Evolutionary conservation across 257 asterid genomes (phyloP).

Genomic region (Solanum piurae): DNA sequence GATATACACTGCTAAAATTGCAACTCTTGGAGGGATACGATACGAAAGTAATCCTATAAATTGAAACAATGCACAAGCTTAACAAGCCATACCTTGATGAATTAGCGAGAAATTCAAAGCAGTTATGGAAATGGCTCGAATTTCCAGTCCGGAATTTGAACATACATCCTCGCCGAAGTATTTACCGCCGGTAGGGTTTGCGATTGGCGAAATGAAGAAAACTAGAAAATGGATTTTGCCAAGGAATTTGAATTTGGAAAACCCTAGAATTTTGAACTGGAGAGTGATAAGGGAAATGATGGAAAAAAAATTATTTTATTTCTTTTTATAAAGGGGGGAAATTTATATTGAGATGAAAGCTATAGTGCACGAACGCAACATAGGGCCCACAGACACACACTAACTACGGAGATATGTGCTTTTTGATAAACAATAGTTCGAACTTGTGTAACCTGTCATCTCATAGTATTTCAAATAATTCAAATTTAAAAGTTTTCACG

Average conservation of each 20-base stretch:
- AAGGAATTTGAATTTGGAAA: not conserved
- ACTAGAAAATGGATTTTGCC: not conserved
- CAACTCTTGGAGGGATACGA: not conserved
- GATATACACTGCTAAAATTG: not conserved
- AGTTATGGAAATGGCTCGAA: not conserved
- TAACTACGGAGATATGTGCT: too few species aligned
- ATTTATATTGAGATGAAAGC: not conserved
- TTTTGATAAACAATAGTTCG: not conserved
- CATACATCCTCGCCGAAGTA: not conserved
- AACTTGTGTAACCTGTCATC: not conserved
- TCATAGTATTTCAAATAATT: not conserved
- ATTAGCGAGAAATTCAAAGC: not conserved
- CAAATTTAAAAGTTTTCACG: not conserved
- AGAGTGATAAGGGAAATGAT: not conserved
- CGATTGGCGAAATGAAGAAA: not conserved
- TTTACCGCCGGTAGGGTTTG: not conserved
- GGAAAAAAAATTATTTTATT: not conserved
- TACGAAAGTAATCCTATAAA: not conserved
- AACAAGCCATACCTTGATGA: not conserved
- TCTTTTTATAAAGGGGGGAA: not conserved
- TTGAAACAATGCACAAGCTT: not conserved
- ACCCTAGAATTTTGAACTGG: constrained; percentile 1
- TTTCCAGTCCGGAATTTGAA: not conserved
- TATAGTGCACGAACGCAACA: not conserved
- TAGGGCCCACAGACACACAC: not conserved